Conservation (phyloP, 495 filamentous ascomycete genomes). For the Penicillium cosmopolitanum region DNA sequence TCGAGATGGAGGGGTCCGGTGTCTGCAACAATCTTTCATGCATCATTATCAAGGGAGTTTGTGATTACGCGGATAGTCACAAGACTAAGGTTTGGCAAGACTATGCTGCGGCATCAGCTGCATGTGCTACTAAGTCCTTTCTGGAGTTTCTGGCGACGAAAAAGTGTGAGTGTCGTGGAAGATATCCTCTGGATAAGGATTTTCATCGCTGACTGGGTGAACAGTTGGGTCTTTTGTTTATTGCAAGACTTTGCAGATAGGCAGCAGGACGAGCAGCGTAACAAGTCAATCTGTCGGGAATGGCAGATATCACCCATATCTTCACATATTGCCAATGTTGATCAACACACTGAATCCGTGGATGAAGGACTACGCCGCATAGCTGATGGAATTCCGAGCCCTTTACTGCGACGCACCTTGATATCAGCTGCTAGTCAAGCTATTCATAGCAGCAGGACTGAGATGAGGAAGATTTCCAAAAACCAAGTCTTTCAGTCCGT, state of each 20-base stretch:
- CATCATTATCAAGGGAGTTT: constrained; percentile 41
- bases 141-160: not conserved
- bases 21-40: constrained; percentile 33
- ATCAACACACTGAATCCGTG: not conserved
- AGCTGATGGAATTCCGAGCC: not conserved
- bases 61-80: constrained; percentile 45
- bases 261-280: not conserved
- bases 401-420: not conserved
- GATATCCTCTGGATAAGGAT: not conserved
- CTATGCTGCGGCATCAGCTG: constrained; percentile 37
- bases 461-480: not conserved
- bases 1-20: constrained; percentile 26
- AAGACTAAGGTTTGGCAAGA: constrained; percentile 43
- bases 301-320: not conserved
- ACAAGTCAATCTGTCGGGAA: not conserved
- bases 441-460: not conserved
- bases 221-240: not conserved
- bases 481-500: not conserved
- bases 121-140: constrained; percentile 8
- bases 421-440: not conserved
- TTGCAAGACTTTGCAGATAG: not conserved
- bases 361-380: not conserved
- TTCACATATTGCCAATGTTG: not conserved
- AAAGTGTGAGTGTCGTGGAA: not conserved
- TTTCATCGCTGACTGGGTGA: not conserved